Evolutionary conservation across 768 basidiomycete species (phyloP).

Genomic region (Termitomyces sp.): DNA sequence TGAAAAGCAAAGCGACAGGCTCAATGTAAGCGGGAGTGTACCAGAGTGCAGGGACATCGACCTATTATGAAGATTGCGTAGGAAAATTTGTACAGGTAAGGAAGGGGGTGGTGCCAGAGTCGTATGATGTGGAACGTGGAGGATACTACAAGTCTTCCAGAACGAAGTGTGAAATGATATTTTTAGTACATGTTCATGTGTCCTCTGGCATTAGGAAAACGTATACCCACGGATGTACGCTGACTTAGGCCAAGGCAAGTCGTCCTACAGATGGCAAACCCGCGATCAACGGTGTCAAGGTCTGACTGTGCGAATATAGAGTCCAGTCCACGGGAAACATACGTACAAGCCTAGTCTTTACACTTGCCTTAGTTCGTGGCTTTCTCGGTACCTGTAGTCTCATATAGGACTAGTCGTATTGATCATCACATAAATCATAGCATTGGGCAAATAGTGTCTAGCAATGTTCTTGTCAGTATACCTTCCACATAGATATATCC

Average conservation of each 20-base stretch:
- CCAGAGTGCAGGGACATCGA: not conserved
- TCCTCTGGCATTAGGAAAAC: not conserved
- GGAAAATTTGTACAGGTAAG: not conserved
- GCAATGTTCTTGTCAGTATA: not conserved
- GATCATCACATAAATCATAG: not conserved
- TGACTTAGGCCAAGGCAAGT: not conserved
- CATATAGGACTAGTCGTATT: not conserved
- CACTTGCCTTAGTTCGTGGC: too few relatives aligned
- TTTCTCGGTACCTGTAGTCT: not conserved
- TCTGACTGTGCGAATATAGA: not conserved
- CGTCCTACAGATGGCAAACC: not conserved
- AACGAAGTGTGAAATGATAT: not conserved
- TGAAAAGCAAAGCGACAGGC: not conserved
- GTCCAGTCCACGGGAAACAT: not conserved
- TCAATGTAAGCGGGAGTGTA: too few relatives aligned
- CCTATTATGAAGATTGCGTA: not conserved
- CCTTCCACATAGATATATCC: not conserved
- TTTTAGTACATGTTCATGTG: not conserved
- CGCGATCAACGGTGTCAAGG: not conserved
- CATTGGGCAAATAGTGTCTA: not conserved
- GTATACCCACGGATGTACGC: not conserved
- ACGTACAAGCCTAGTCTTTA: too few relatives aligned
- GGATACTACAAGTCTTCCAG: not conserved
- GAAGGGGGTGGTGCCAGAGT: too few relatives aligned
- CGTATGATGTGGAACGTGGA: not conserved